Base-by-base conservation (phyloP, 1,284 basidiomycete genomes). In the Ustilago curta region DNA sequence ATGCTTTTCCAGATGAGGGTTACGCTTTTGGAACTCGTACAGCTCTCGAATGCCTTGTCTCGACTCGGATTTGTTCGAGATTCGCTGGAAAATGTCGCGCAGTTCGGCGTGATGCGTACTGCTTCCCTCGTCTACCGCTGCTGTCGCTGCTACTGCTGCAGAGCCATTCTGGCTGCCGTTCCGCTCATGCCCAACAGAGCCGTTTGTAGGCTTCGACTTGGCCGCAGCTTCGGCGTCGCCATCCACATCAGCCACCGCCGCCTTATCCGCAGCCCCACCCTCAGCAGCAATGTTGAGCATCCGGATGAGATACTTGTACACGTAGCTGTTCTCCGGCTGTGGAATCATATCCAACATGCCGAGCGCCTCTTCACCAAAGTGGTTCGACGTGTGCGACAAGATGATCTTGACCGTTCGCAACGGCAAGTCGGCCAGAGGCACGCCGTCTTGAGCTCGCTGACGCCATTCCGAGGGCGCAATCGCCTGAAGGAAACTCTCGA, bases 391-490 rank as follows among this genome's bases (percentile, higher is more conserved):
- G 55, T 83, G 95, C 29, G 71, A 73, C 8, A 84, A 63, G 21
- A 83, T 80, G 37, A 82, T 80, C 87, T 99, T 99, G 85, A 98
- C 92, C 1, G 97, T 99, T 62, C 96, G 89, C 76, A 99, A 86
- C 2, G 97, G 97, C 93, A 99, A 93, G 82, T 99, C 97, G 43
- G 94, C 95, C 79, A 97, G 92, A 2, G 96, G 94, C 0, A 98
- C 90, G 70, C 92, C 92, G 81, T 94, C 94, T 4, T 91, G 91
- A 3, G 94, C 93, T 65, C 97, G 88, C 19, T 92, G 91, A 54
- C 95, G 90, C 94, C 95, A 99, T 86, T 98, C 95, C 62, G 93
- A 93, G 0, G 97, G 97, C 40, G 94, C 93, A 31, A 99, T 91
- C 2, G 91, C 92, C 83, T 95, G 92, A 53, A 99, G 85, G 86